phyloP scores from a whole-genome alignment of 2,329 filamentous ascomycete species.

The Leptoxyphium fumago region DNA sequence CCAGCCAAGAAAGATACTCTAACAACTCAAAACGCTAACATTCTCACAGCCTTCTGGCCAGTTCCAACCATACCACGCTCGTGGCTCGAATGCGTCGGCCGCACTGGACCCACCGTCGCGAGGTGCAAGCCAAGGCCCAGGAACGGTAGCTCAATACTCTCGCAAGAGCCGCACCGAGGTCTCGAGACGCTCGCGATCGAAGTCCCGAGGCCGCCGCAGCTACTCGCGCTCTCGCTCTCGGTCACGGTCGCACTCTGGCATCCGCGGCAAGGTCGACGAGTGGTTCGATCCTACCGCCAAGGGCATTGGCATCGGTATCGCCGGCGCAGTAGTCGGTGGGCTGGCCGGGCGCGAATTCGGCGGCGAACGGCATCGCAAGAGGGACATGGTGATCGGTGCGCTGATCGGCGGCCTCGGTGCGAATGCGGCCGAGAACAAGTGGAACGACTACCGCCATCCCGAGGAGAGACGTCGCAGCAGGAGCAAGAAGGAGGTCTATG shows the following conservation, averaged over 20 bases:
- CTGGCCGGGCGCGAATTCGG: slow-evolving; percentile 20
- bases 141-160: background rate
- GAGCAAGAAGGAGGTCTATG: slow-evolving; percentile 2
- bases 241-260: slow-evolving; percentile 7
- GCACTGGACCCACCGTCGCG: background rate
- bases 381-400: slow-evolving; percentile 20
- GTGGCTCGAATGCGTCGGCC: slow-evolving; percentile 5
- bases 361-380: slow-evolving; percentile 13
- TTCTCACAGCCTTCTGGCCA: slow-evolving; percentile 6
- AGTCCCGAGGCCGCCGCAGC: slow-evolving; percentile 7
- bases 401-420: slow-evolving; percentile 20
- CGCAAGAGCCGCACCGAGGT: background rate
- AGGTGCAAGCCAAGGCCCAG: background rate
- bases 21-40: background rate
- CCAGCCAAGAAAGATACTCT: slow-evolving; percentile 1
- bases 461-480: slow-evolving; percentile 3
- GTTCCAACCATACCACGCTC: background rate
- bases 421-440: slow-evolving; percentile 21
- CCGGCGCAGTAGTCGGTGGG: slow-evolving; percentile 21
- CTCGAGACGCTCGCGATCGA: background rate
- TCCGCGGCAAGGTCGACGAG: slow-evolving; percentile 15
- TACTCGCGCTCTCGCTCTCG: slow-evolving; percentile 10
- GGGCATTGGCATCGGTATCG: slow-evolving; percentile 19
- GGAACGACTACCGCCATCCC: slow-evolving; percentile 11
- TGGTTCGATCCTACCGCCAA: slow-evolving; percentile 18